Percentiles rank a stretch among this genome's conserved stretches.
Conservation (phyloP, 192 early-diverging fungal species). For the Piromyces finnis region DNA sequence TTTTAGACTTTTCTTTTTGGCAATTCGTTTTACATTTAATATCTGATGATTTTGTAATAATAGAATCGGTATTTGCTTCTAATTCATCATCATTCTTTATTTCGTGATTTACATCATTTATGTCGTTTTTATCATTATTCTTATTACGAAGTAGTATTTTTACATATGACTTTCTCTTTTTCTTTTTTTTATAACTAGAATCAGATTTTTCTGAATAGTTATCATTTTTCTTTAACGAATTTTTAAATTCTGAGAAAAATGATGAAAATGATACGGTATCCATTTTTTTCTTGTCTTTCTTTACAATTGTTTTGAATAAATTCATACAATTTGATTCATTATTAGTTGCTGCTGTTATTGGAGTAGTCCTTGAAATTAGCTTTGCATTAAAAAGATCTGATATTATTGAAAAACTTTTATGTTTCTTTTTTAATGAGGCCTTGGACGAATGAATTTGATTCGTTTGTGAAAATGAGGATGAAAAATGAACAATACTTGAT, state of each 20-base stretch:
- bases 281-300: not conserved
- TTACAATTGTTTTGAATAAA: not conserved
- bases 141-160: not conserved
- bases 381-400: not conserved
- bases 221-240: too few species aligned
- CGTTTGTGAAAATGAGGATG: too few species aligned
- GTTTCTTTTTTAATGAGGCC: not conserved
- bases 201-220: too few species aligned
- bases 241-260: not conserved
- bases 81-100: too few species aligned
- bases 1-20: not conserved
- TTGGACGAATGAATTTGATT: not conserved
- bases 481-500: too few species aligned
- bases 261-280: not conserved
- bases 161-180: not conserved
- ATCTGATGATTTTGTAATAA: not conserved
- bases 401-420: not conserved
- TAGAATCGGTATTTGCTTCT: too few species aligned
- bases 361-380: not conserved
- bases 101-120: too few species aligned
- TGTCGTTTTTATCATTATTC: not conserved
- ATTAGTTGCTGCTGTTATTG: not conserved
- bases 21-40: not conserved
- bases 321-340: not conserved
- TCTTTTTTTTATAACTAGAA: not conserved